Base-by-base conservation (phyloP, 2,329 filamentous ascomycete species). In the Monosporascus sp. region DNA sequence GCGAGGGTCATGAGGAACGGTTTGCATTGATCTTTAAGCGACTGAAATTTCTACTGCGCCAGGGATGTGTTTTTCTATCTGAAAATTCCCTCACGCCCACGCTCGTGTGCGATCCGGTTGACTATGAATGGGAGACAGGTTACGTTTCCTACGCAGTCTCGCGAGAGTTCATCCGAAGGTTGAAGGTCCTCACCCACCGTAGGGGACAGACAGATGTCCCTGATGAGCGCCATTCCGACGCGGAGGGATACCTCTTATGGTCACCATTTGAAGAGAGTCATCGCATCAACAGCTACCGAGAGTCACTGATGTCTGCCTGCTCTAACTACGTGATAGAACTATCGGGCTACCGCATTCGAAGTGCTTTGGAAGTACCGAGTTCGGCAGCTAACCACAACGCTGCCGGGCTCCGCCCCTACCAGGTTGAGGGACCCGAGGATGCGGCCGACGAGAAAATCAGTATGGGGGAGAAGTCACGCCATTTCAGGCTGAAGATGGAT, bases 151-250 rank as follows among this genome's bases (percentile, higher is more conserved):
- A 58, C 46, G 63, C 62, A 0, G 16, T 65, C 11, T 59, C 55
- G 3, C 58, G 60, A 16, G 64, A 66, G 45, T 60, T 65, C 8
- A 16, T 66, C 1, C 58, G 64, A 16, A 60, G 64, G 3, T 50
- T 65, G n/a, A 63, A 57, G 24, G 52, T 57, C 2, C 52, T 64
- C 4, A 38, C 55, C 11, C 57, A 51, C 44, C 31, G 31, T 35
- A 52, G 53, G 37, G 51, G 51, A 22, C 7, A 47, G 5, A 19
- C 5, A 7, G 22, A 31, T 17, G 24, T 3, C n/a, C 26, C 14
- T 17, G 24, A 17, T 3, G 24, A 46, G n/a, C 16, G 14, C 8
- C 5, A 19, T 17, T 46, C 43, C 22, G 14, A 26, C 4, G 9
- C 16, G 14, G 43, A 46, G 24, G 7, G 6, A 24, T 8, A 17